These are phyloP conservation scores for Coleophoma crateriformis DNA, from an alignment of 2,329 filamentous ascomycete species.

Conservation along the genomic window DNA sequence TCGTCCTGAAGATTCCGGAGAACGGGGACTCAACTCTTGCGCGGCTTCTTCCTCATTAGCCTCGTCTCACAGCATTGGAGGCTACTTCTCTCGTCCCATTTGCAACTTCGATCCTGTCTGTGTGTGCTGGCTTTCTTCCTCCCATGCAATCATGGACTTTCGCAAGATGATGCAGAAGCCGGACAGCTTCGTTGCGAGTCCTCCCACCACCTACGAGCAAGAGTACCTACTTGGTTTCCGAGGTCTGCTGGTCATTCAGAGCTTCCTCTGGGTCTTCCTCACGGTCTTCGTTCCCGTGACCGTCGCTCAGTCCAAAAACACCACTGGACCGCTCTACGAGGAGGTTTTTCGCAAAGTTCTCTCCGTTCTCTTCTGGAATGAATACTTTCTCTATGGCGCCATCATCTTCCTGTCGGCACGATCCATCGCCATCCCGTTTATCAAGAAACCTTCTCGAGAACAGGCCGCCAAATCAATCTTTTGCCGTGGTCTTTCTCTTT, in stretches of 20 bases:
- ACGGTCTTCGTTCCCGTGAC: constrained; percentile 36
- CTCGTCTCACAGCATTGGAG: no score
- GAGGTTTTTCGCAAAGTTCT: constrained; percentile 36
- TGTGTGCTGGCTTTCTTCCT: no score
- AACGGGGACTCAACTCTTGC: no score
- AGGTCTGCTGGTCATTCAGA: constrained; percentile 35
- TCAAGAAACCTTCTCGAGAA: constrained; percentile 27
- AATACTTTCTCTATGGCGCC: constrained; percentile 36
- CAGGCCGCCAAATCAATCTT: constrained; percentile 34
- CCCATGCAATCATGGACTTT: not conserved
- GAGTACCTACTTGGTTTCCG: constrained; percentile 36
- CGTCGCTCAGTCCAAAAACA: constrained; percentile 29
- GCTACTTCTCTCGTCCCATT: no score
- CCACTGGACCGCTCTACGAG: constrained; percentile 32
- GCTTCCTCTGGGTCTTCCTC: constrained; percentile 39
- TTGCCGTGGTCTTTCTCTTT: constrained; percentile 34
- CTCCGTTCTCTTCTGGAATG: constrained; percentile 39
- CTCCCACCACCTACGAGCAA: constrained; percentile 7
- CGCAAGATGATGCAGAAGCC: not conserved
- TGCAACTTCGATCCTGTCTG: no score
- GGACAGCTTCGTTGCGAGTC: constrained; percentile 3
- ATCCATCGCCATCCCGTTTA: constrained; percentile 33
- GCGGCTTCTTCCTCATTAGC: no score
- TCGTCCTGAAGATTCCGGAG: no score
- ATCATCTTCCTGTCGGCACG: constrained; percentile 40